phyloP scores from a whole-genome alignment of 768 basidiomycete genomes.

The Aureoboletus auriporus region DNA sequence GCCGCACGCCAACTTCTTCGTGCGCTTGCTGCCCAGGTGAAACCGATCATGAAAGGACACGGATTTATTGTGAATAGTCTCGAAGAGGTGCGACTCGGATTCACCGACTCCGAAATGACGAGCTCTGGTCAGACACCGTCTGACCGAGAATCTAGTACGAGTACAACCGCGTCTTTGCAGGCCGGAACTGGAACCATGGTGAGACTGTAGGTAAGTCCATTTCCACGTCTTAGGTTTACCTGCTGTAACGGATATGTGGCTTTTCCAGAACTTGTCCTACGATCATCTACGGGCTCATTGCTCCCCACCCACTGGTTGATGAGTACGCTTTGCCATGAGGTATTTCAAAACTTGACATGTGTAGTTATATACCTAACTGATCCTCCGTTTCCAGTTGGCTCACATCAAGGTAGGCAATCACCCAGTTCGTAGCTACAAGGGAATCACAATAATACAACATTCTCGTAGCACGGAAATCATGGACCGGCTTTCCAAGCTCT shows the following conservation, averaged over 20 bases:
- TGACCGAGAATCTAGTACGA: constrained; percentile 53
- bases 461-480: constrained; percentile 72
- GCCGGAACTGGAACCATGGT: constrained; percentile 82
- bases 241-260: background rate
- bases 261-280: constrained; percentile 65
- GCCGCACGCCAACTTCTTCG: constrained; percentile 69
- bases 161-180: constrained; percentile 72
- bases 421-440: background rate
- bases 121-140: background rate
- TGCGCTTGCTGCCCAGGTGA: constrained; percentile 79
- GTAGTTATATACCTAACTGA: constrained; percentile 4
- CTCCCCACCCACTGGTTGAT: constrained; percentile 64
- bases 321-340: constrained; percentile 82
- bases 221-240: background rate
- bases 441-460: background rate
- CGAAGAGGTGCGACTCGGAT: constrained; percentile 59
- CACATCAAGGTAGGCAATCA: constrained; percentile 63
- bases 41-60: constrained; percentile 77
- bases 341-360: constrained; percentile 24
- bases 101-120: background rate
- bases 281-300: constrained; percentile 57
- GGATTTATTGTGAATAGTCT: constrained; percentile 74
- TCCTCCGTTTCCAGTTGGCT: constrained; percentile 50
- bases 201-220: constrained; percentile 61
- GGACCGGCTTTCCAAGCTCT: constrained; percentile 71